Base-by-base conservation (phyloP, 768 basidiomycete genomes). In the Panellus pusillus region DNA sequence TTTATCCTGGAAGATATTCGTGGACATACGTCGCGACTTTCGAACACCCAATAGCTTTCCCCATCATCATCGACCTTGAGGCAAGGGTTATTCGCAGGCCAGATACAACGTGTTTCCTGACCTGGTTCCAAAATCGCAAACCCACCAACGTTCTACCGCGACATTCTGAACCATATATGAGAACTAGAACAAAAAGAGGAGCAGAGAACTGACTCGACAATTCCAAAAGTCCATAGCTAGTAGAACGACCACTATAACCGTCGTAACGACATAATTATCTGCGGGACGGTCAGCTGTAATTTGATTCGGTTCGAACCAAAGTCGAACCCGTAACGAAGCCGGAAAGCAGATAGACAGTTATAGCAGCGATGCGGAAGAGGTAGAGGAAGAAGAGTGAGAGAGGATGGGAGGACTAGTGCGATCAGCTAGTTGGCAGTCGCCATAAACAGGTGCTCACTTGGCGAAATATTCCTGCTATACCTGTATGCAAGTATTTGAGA, bases 161-260 rank as follows among this genome's bases (percentile, higher is more conserved):
- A 99, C 93, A 64, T 99, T 99, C 89, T 94, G 62, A 35, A 35
- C 24, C 11, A 35, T 3, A 44, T 20, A 45, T 52, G 38, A 37
- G 38, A 31, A 20, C 17, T 55, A n/a, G 54, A 20, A 28, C 48
- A 18, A 40, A 24, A 44, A 52, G 18, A 50, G n/a, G 45, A 48
- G 35, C 20, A 20, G 36, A 31, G 9, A 35, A 55, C 82, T 55
- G 65, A 93, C 92, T 68, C 94, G 77, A 61, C 92, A 93, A 63
- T 96, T 98, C 97, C 96, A 99, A 70, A 99, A 99, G 72, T 99
- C 97, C 83, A 96, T 89, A 0, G 95, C 90, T 20, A 99, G 82
- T 14, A 99, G 76, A 1, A 98, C 86, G 18, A 98, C 97, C 0
- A 98, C 96, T 9, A 83, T 70, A 4, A 99, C 95, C 20, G 94